These are phyloP conservation scores for Reutealis trisperma DNA, from an alignment of 345 rosid species.

Conservation along the genomic window DNA sequence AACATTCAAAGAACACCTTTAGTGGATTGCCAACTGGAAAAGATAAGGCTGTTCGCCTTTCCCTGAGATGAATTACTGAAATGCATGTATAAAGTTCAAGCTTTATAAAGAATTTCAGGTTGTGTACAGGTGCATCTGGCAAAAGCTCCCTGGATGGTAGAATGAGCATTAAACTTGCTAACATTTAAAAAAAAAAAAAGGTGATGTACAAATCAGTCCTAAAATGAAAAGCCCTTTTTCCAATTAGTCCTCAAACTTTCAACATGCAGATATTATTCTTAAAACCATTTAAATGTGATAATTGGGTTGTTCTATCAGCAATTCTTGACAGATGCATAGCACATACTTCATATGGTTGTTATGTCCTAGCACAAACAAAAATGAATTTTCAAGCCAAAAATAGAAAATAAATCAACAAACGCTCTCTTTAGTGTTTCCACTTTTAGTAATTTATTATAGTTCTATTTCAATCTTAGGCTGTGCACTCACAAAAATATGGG, in stretches of 20 bases:
- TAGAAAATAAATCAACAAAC: background rate
- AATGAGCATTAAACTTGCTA: background rate
- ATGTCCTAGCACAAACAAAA: background rate
- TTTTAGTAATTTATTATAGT: background rate
- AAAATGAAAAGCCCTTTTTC: background rate
- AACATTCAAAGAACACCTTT: background rate
- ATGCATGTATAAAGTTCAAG: background rate
- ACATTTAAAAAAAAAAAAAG: background rate
- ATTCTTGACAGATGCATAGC: background rate
- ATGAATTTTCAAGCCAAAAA: background rate
- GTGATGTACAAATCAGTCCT: background rate
- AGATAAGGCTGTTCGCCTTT: background rate
- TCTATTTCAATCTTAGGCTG: too few species aligned
- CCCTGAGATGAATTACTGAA: background rate
- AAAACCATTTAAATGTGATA: background rate
- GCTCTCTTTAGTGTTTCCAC: background rate
- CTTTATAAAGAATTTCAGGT: background rate
- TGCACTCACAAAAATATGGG: too few species aligned
- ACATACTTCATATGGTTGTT: background rate
- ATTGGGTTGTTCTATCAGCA: background rate
- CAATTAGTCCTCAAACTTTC: slow-evolving; percentile 6
- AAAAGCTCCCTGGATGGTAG: background rate
- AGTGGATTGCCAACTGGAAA: slow-evolving; percentile 1
- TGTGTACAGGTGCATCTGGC: background rate
- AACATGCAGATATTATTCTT: background rate